Evolutionary conservation across 1,139 yeast genomes (phyloP), one percentile per base, ranked within the genome.

Genomic region (Kodamaea sp.): DNA sequence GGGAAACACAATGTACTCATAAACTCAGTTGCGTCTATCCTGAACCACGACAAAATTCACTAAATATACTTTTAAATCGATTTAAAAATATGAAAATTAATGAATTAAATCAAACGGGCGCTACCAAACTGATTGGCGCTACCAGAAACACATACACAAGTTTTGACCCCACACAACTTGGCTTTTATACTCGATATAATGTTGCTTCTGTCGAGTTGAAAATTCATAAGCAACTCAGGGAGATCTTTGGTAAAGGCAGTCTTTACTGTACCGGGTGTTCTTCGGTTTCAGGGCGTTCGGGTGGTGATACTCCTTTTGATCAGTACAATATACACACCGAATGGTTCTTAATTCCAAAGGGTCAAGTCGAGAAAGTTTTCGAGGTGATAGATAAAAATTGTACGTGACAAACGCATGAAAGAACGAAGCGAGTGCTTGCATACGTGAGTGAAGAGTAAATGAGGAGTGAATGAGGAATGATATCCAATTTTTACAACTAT

Each of bases 271-370:
- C 57, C 29, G 73, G 69, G 2, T 71, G 77, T 50, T 39, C 40
- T 15, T 15, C 7, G 31, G 24, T 15, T 23, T 32, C 11, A 27
- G 31, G 8, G 12, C 36, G 15, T 23, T 29, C 32, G 27, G 29
- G 7, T 10, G 31, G 38, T 26, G 34, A 24, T 10, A 38, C 35
- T 24, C 41, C 42, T 15, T 39, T 28, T 32, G 41, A 34, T 11
- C 26, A 43, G 8, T 63, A 57, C 46, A 68, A 60, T 32, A 58
- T 75, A 6, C 85, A 79, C 50, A 63, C 65, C 8, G 85, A 79
- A 47, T 79, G 84, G 84, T 79, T 79, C 47, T 53, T 76, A 24
- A 57, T 79, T 0, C 81, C 81, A 0, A 67, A 78, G 44, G 52
- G 46, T 15, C 70, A 70, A 7, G 37, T 79, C 7, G 37, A 40